Evolutionary conservation across 148 eudicot species (phyloP).

Genomic region (Drosera capensis): DNA sequence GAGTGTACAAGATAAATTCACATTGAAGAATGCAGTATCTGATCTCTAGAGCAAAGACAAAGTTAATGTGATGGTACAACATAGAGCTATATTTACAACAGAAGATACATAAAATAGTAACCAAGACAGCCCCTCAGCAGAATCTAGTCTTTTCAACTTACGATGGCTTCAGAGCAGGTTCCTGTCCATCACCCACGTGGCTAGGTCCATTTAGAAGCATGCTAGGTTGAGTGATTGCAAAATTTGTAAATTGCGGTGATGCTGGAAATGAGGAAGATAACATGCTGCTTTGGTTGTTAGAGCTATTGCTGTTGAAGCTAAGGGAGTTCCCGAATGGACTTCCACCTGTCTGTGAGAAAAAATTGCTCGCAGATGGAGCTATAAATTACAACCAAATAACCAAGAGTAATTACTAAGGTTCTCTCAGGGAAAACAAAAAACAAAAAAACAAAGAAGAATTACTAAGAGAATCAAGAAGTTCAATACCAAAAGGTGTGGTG

Average conservation of each 20-base stretch:
- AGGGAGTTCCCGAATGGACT: conserved; percentile 16
- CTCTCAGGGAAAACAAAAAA: background rate
- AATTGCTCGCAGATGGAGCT: conserved; percentile 39
- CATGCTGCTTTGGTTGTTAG: conserved; percentile 15
- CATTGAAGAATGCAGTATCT: background rate
- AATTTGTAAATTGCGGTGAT: conserved; percentile 24
- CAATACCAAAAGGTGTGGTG: conserved; percentile 27
- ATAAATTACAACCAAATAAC: conserved; percentile 3
- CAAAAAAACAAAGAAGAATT: background rate
- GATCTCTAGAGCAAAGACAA: too few relatives aligned
- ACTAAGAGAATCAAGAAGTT: background rate
- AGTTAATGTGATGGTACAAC: too few relatives aligned
- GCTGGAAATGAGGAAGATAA: conserved; percentile 14
- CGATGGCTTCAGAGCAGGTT: conserved; percentile 8
- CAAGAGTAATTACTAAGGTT: background rate
- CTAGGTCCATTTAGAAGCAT: conserved; percentile 12
- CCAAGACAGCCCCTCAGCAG: background rate
- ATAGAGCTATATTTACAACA: conserved; percentile 1
- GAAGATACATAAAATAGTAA: background rate
- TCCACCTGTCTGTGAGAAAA: conserved; percentile 22
- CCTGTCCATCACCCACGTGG: conserved; percentile 16
- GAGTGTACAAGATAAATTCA: background rate
- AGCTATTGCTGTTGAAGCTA: conserved; percentile 18
- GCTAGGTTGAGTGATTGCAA: conserved; percentile 24
- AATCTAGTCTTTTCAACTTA: conserved; percentile 12